Conservation (phyloP, 305 asterid genomes). For the Lippia alba region DNA sequence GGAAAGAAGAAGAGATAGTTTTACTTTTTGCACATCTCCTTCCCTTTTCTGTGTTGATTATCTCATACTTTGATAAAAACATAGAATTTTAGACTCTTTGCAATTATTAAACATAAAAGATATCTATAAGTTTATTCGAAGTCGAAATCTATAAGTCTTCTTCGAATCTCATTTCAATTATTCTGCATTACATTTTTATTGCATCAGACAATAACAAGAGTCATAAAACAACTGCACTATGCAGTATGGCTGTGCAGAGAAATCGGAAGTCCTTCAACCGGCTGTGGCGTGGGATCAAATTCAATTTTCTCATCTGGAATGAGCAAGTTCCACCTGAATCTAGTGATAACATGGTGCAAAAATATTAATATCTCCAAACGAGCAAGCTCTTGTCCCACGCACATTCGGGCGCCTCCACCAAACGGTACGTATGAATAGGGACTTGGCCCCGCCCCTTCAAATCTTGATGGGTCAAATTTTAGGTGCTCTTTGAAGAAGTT, state of each 20-base stretch:
- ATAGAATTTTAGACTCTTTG: too few species aligned
- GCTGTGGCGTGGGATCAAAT: constrained; percentile 60
- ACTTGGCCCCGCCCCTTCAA: constrained; percentile 47
- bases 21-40: neutral
- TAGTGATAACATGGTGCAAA: constrained; percentile 47
- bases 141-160: too few species aligned
- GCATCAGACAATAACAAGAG: neutral
- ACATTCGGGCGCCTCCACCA: constrained; percentile 80
- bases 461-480: constrained; percentile 63
- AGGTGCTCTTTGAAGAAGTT: constrained; percentile 37
- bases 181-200: too few species aligned
- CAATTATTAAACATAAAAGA: too few species aligned
- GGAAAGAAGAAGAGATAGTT: constrained; percentile 79
- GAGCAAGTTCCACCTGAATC: constrained; percentile 47
- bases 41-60: neutral
- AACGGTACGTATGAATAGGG: constrained; percentile 59
- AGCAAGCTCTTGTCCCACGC: constrained; percentile 66
- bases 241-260: constrained; percentile 32
- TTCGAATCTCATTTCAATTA: too few species aligned
- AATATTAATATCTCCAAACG: constrained; percentile 62
- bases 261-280: constrained; percentile 58
- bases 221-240: neutral
- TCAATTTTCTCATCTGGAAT: constrained; percentile 50
- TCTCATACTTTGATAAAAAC: too few species aligned
- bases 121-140: too few species aligned